Evolutionary conservation across 805 yeast species (phyloP).

Genomic region (Phaffomyces antillensis): DNA sequence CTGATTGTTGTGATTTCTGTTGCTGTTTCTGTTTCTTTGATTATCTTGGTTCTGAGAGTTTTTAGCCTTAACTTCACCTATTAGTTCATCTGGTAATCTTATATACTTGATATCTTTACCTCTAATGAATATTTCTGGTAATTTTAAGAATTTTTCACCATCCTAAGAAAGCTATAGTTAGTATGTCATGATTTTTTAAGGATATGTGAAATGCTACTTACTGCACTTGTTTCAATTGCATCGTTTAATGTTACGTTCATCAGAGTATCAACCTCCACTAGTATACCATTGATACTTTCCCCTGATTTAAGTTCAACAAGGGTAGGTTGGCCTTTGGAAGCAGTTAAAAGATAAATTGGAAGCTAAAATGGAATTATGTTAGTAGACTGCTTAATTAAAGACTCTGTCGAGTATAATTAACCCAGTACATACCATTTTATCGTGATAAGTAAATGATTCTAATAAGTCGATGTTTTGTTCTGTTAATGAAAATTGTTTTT

Average conservation of each 20-base stretch:
- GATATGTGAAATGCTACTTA: conserved; percentile 7
- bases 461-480: too few relatives aligned
- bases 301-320: conserved; percentile 89
- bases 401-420: too few relatives aligned
- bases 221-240: conserved; percentile 58
- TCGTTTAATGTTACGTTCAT: conserved; percentile 86
- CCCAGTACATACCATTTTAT: not conserved
- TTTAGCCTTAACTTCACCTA: conserved; percentile 69
- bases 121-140: conserved; percentile 72
- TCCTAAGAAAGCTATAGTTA: conserved; percentile 21
- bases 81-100: conserved; percentile 68
- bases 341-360: conserved; percentile 83
- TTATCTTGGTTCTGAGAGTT: conserved; percentile 44
- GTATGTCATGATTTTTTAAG: not conserved
- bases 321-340: conserved; percentile 84
- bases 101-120: conserved; percentile 79
- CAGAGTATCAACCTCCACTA: conserved; percentile 86
- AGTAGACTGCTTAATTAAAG: not conserved
- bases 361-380: conserved; percentile 40
- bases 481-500: too few relatives aligned
- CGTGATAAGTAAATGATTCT: not conserved
- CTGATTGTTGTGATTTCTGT: conserved; percentile 32
- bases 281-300: conserved; percentile 77
- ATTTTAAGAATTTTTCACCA: conserved; percentile 55
- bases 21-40: conserved; percentile 35